Base-by-base conservation (phyloP, 2,329 filamentous ascomycete species). In the Phialemonium atrogriseum region DNA sequence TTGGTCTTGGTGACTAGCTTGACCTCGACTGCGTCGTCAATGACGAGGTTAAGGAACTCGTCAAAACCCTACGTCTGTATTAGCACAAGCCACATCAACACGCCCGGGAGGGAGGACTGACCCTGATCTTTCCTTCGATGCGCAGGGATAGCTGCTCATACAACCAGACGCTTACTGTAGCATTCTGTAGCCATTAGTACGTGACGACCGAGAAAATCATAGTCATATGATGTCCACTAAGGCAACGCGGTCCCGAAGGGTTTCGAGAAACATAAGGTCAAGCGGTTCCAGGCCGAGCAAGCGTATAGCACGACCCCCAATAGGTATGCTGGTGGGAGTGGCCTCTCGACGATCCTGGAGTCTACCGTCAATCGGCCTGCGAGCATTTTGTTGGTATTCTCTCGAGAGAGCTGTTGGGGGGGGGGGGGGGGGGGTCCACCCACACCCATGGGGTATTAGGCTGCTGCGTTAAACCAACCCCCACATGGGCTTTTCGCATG, bases 21-120 rank as follows among this genome's bases (percentile, higher is more conserved):
- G 26, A 98, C 87, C 62, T 96, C 89, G 35, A 95, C 77, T 18
- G 91, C 91, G 48, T 98, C 87, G 52, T 98, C 91, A 35, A 55
- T 44, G 23, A 96, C 91, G 30, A 98, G 69, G 64, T 98, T 98
- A 88, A 98, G 95, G 65, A 96, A 98, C 60, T 98, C 91, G 56
- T 98, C 91, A 46, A 98, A 98, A 10, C 91, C 88, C 87, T 94
- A 40, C 2, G 21, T 3, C 20, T 11, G 11, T 11, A 22, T 11
- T 11, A 27, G 12, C 12, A 8, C 7, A 8, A 34, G 5, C 23
- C 7, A 32, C n/a, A 34, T 34, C 17, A 35, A 5, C 17, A 21
- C 24, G 11, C 17, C n/a, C 4, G 19, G 5, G 7, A 21, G 9
- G 16, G n/a, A 24, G 15, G 15, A 59, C 79, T 42, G 59, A 94